phyloP scores from a whole-genome alignment of 1,284 basidiomycete species.

The Naganishia cerealis region DNA sequence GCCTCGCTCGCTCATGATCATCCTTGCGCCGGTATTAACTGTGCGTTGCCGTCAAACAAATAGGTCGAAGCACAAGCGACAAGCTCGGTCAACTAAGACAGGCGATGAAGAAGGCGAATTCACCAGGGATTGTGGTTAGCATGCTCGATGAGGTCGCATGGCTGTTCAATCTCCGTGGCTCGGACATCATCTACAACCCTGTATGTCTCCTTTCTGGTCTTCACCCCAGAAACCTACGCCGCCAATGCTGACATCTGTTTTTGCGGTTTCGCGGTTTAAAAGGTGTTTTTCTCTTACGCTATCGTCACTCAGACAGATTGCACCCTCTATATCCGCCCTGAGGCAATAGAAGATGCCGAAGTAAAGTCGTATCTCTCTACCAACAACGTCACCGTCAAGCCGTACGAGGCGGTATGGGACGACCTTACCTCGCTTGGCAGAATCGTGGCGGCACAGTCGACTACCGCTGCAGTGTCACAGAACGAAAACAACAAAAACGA shows the following conservation, averaged over 20 bases:
- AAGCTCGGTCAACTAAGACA: slow-evolving; percentile 71
- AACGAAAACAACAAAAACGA: slow-evolving; percentile 4
- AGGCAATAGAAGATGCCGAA: slow-evolving; percentile 61
- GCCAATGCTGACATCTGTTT: not conserved
- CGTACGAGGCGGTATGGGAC: slow-evolving; percentile 69
- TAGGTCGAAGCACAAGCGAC: slow-evolving; percentile 65
- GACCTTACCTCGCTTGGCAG: slow-evolving; percentile 30
- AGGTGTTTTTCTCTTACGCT: slow-evolving; percentile 92
- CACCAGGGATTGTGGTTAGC: slow-evolving; percentile 69
- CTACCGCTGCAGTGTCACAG: not conserved
- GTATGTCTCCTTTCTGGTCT: slow-evolving; percentile 48
- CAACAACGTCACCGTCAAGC: slow-evolving; percentile 64
- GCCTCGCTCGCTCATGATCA: not conserved
- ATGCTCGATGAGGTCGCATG: slow-evolving; percentile 88
- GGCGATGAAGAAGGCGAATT: slow-evolving; percentile 66
- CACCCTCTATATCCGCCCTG: slow-evolving; percentile 71
- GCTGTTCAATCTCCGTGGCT: slow-evolving; percentile 90
- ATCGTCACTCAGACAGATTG: slow-evolving; percentile 69
- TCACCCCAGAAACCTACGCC: not conserved
- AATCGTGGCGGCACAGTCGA: not conserved
- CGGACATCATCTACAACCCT: slow-evolving; percentile 90
- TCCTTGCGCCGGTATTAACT: not conserved
- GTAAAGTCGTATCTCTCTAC: slow-evolving; percentile 63
- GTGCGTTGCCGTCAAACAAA: slow-evolving; percentile 31
- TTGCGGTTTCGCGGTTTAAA: slow-evolving; percentile 18